Conservation (phyloP, 495 filamentous ascomycete species). For the Aspergillus egyptiacus region DNA sequence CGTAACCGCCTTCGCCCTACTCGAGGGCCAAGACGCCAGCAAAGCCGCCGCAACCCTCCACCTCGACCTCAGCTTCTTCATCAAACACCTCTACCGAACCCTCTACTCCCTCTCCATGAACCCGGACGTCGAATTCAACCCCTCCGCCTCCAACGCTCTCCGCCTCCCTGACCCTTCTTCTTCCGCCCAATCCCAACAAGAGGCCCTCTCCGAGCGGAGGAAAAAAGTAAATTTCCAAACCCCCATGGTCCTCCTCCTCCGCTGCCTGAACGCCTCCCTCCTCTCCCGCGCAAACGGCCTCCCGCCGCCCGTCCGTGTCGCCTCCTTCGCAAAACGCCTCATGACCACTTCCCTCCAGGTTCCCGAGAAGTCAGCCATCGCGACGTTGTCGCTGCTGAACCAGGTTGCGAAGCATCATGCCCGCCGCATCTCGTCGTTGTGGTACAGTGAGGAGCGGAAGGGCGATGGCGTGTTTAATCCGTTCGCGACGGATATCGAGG, state of each 20-base stretch:
- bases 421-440: constrained; percentile 62
- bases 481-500: constrained; percentile 56
- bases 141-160: constrained; percentile 56
- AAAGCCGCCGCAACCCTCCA: constrained; percentile 61
- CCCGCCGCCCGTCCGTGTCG: constrained; percentile 71
- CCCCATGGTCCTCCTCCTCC: constrained; percentile 81
- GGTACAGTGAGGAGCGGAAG: constrained; percentile 85
- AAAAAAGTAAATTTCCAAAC: constrained; percentile 90
- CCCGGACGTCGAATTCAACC: constrained; percentile 77
- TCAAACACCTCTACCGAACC: constrained; percentile 80
- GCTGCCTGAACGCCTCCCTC: constrained; percentile 72
- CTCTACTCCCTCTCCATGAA: constrained; percentile 71
- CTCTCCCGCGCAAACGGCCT: constrained; percentile 44
- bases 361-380: constrained; percentile 80
- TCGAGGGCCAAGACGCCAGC: constrained; percentile 76
- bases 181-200: constrained; percentile 17
- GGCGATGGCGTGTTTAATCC: constrained; percentile 68
- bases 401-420: constrained; percentile 69
- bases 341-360: constrained; percentile 74
- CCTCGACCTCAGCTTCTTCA: constrained; percentile 92
- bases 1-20: constrained; percentile 87
- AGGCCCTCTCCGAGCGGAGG: not conserved
- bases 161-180: constrained; percentile 70
- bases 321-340: constrained; percentile 88
- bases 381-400: constrained; percentile 64